phyloP scores from a whole-genome alignment of 768 basidiomycete genomes.

The Gyrodon lividus region DNA sequence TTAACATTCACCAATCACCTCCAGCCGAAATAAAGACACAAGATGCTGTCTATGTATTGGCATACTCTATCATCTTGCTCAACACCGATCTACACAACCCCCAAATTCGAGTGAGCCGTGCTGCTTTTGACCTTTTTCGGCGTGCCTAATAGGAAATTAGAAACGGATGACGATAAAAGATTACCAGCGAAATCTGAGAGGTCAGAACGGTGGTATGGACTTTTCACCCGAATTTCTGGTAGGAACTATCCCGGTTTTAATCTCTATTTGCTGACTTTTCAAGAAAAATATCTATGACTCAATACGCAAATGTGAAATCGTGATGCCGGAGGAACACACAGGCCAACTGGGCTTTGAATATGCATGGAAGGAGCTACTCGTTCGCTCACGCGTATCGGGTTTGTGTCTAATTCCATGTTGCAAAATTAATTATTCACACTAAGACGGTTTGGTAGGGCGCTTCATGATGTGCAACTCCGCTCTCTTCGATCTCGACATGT shows the following conservation, averaged over 20 bases:
- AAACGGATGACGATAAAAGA: slow-evolving; percentile 98
- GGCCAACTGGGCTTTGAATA: slow-evolving; percentile 97
- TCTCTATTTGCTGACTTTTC: slow-evolving; percentile 11
- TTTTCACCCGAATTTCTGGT: slow-evolving; percentile 88
- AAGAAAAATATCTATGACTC: slow-evolving; percentile 92
- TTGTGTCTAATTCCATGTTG: slow-evolving; percentile 19
- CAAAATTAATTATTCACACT: slow-evolving; percentile 1
- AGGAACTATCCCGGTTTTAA: slow-evolving; percentile 18
- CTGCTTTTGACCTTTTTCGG: neutral
- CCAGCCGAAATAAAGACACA: slow-evolving; percentile 84
- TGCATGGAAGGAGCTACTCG: slow-evolving; percentile 94
- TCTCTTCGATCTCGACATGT: slow-evolving; percentile 89
- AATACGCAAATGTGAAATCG: slow-evolving; percentile 90
- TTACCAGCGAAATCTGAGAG: slow-evolving; percentile 87
- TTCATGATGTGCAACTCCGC: slow-evolving; percentile 74
- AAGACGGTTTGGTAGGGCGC: slow-evolving; percentile 48
- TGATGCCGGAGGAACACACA: slow-evolving; percentile 97
- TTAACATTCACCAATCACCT: neutral
- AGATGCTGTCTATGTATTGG: slow-evolving; percentile 91
- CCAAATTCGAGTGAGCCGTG: slow-evolving; percentile 70
- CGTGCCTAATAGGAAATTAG: slow-evolving; percentile 36
- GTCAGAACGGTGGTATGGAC: slow-evolving; percentile 83
- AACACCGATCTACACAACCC: slow-evolving; percentile 98
- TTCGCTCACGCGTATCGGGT: slow-evolving; percentile 82
- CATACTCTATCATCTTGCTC: slow-evolving; percentile 96